phyloP scores from a whole-genome alignment of 2,329 filamentous ascomycete species.

The Colletotrichum tanaceti region DNA sequence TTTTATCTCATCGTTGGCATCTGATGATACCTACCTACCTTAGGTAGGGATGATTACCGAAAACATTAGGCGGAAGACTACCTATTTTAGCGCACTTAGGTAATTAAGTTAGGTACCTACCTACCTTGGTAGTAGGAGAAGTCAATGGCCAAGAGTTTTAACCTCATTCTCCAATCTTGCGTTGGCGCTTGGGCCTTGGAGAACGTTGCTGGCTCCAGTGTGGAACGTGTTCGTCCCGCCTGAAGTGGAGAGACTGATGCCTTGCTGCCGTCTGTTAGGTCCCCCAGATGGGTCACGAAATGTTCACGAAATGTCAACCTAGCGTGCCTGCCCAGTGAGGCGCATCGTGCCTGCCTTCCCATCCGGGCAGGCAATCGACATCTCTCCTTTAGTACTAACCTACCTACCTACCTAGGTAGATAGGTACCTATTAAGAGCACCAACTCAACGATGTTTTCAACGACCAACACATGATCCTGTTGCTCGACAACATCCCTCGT shows the following conservation, averaged over 20 bases:
- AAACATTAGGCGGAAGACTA: conserved; percentile 6
- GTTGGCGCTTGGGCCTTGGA: not conserved
- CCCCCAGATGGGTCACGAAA: not conserved
- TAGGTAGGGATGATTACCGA: not conserved
- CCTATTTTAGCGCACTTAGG: no score
- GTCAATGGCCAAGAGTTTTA: conserved; percentile 6
- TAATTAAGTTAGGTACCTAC: no score
- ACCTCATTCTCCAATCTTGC: not conserved
- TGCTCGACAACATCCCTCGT: not conserved
- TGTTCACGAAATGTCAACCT: no score
- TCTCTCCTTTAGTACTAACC: no score
- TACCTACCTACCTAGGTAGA: not conserved
- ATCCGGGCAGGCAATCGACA: not conserved
- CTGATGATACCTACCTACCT: conserved; percentile 11
- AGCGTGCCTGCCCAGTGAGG: not conserved
- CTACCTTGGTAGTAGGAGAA: not conserved
- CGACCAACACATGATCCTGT: not conserved
- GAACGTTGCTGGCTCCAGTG: not conserved
- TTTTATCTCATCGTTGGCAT: conserved; percentile 3
- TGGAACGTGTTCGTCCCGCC: not conserved
- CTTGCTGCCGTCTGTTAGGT: not conserved
- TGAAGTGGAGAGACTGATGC: not conserved
- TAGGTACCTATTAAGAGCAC: not conserved
- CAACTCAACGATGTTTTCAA: not conserved
- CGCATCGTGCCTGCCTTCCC: not conserved